Conservation (phyloP, 768 basidiomycete species). For the Leccinum subgranulosum region DNA sequence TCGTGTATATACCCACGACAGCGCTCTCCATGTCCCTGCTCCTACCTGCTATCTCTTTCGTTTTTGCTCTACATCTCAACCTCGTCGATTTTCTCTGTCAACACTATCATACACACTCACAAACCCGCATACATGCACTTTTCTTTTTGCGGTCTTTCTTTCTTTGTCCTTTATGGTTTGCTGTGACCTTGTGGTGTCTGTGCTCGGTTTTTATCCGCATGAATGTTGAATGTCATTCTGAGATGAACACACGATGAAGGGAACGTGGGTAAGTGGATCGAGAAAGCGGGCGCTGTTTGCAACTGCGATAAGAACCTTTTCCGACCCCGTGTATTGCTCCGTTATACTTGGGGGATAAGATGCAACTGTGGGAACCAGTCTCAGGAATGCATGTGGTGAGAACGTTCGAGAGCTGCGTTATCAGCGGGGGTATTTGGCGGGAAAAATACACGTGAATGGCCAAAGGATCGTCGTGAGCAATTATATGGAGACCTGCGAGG, state of each 20-base stretch:
- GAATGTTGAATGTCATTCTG: not conserved
- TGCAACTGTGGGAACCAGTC: not conserved
- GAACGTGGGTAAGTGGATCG: not conserved
- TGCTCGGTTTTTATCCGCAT: constrained; percentile 1
- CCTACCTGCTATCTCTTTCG: constrained; percentile 2
- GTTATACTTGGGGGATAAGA: not conserved
- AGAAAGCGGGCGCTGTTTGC: not conserved
- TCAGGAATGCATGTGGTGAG: not conserved
- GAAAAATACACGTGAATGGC: not conserved
- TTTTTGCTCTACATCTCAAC: constrained; percentile 10
- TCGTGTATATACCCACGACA: constrained; percentile 19
- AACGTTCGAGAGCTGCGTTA: not conserved
- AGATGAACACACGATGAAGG: not conserved
- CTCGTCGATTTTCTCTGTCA: not conserved
- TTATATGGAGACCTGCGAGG: not conserved
- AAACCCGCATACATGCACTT: constrained; percentile 15
- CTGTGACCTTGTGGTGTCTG: not conserved
- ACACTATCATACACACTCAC: not conserved
- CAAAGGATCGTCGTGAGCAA: not conserved
- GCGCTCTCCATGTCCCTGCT: not conserved
- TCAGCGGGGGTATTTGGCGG: not conserved
- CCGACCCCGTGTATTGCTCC: not conserved
- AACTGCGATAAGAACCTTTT: not conserved
- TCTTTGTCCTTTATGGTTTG: not conserved
- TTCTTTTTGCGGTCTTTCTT: not conserved